Percentiles rank a stretch among this genome's conserved stretches.
Evolutionary conservation across 2,329 filamentous ascomycete species (phyloP).

Genomic region (Cladosporium sp.): DNA sequence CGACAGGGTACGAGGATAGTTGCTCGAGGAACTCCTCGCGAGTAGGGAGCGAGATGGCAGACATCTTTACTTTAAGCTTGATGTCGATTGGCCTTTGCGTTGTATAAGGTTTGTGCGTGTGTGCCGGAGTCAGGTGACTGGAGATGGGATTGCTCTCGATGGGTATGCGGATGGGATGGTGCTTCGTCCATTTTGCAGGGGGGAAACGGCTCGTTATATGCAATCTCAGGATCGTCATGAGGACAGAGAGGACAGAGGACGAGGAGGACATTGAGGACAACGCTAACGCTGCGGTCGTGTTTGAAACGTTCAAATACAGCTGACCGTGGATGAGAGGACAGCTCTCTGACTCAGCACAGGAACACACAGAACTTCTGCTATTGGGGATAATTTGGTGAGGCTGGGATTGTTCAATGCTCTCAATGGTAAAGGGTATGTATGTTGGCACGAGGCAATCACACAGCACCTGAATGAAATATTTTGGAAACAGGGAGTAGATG

Average conservation of each 20-base stretch:
- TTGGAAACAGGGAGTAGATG: not conserved
- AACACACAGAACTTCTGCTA: not conserved
- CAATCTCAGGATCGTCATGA: not conserved
- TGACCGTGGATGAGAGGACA: not conserved
- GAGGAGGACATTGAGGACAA: not conserved
- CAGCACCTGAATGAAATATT: not conserved
- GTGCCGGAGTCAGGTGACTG: not conserved
- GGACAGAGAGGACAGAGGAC: not conserved
- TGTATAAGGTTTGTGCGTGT: not conserved
- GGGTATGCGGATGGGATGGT: not conserved
- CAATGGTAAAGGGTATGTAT: not conserved
- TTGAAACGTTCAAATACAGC: not conserved
- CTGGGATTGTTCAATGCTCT: not conserved
- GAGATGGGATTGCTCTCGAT: not conserved
- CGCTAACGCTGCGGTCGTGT: not conserved
- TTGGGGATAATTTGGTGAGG: too few species aligned
- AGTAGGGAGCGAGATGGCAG: not conserved
- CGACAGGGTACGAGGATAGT: not conserved
- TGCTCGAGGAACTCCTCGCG: slow-evolving; percentile 8
- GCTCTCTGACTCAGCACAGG: not conserved
- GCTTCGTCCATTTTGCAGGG: not conserved
- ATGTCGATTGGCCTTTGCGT: not conserved
- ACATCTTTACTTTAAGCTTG: not conserved
- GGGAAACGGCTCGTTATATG: not conserved
- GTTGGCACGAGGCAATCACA: not conserved